phyloP scores from a whole-genome alignment of 371 early-diverging fungal species.

The Dinochytrium kinnereticum region DNA sequence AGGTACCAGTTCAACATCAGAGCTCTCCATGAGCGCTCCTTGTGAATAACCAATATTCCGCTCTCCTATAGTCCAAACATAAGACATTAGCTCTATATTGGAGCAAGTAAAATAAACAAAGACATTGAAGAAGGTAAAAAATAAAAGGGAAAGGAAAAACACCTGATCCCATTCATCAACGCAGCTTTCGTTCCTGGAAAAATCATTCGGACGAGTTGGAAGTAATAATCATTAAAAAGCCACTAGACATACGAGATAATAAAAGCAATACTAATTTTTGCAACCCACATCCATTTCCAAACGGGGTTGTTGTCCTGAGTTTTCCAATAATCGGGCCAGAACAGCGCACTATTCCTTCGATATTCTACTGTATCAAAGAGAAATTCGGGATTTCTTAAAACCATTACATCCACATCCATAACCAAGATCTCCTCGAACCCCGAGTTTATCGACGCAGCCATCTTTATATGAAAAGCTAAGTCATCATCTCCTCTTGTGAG shows the following conservation, averaged over 20 bases:
- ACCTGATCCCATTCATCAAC: slow-evolving; percentile 13
- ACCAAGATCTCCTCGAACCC: slow-evolving; percentile 58
- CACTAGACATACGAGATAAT: not conserved
- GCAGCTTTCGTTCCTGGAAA: not conserved
- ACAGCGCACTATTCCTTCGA: slow-evolving; percentile 54
- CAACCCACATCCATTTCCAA: slow-evolving; percentile 4
- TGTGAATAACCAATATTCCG: not conserved
- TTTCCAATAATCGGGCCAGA: slow-evolving; percentile 68
- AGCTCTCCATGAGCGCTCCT: not conserved
- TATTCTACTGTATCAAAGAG: slow-evolving; percentile 55
- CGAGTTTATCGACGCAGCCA: slow-evolving; percentile 56
- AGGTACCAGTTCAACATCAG: not conserved
- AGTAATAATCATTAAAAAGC: too few species aligned
- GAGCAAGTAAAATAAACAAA: too few species aligned
- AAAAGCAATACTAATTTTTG: too few species aligned
- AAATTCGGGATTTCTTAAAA: slow-evolving; percentile 52
- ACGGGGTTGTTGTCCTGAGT: not conserved
- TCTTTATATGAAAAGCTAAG: too few species aligned
- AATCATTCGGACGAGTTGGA: too few species aligned
- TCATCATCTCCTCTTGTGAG: not conserved
- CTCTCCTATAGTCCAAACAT: not conserved
- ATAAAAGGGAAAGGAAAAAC: not conserved
- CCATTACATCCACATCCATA: slow-evolving; percentile 62
- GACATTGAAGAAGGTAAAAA: too few species aligned
- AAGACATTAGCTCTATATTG: too few species aligned